Conservation (phyloP, 352 stramenopile genomes). For the Pythium sukuiense region DNA sequence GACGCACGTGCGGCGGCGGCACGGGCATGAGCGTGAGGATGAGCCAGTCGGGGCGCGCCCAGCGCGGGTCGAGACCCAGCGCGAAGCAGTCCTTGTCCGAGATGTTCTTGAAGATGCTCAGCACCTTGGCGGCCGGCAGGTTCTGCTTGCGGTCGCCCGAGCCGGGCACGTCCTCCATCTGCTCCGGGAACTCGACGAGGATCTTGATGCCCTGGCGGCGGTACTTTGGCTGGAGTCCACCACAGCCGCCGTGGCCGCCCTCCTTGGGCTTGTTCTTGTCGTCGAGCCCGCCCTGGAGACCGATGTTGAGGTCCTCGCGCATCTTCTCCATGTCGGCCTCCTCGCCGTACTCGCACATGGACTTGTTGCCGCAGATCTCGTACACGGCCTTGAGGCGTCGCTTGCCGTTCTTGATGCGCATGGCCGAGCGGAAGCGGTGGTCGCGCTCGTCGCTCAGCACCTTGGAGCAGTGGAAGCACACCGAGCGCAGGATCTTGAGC, state of each 20-base stretch:
- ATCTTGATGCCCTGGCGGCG: conserved; percentile 94
- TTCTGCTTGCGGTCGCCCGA: conserved; percentile 97
- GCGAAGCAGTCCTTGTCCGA: conserved; percentile 95
- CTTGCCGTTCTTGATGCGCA: conserved; percentile 89
- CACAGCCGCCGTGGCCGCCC: conserved; percentile 78
- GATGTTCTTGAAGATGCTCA: conserved; percentile 98
- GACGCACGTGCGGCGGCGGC: conserved; percentile 96
- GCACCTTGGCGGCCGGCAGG: conserved; percentile 91
- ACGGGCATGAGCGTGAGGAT: conserved; percentile 98
- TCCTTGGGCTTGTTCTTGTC: conserved; percentile 85
- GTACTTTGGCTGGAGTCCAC: conserved; percentile 94
- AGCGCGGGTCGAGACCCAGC: conserved; percentile 95
- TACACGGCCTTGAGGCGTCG: conserved; percentile 94
- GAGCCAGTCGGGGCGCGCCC: conserved; percentile 97
- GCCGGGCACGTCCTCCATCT: conserved; percentile 93
- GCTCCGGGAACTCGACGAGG: conserved; percentile 94
- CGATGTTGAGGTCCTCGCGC: conserved; percentile 84
- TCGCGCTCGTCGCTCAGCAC: conserved; percentile 92
- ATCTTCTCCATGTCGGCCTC: conserved; percentile 89
- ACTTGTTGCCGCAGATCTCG: conserved; percentile 92
- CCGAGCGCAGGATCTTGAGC: conserved; percentile 91
- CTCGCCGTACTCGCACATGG: conserved; percentile 85
- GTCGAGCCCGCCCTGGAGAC: conserved; percentile 77
- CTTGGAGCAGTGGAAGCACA: conserved; percentile 98
- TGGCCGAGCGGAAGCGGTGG: conserved; percentile 75